These are phyloP conservation scores for Pichia sp. DNA, from an alignment of 1,139 yeast genomes.

Conservation along the genomic window DNA sequence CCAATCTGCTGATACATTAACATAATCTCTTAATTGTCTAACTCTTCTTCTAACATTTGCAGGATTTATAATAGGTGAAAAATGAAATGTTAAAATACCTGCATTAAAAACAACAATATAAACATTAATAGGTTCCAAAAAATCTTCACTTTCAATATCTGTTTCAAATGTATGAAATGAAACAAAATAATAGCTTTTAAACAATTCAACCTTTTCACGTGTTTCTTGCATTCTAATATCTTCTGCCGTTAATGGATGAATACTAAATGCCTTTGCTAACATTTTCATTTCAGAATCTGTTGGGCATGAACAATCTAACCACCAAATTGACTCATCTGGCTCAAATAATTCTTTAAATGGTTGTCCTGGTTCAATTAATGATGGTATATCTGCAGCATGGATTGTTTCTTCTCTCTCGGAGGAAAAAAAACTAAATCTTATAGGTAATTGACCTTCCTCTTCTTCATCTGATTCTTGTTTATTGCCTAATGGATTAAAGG, in stretches of 20 bases:
- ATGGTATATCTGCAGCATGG: slow-evolving; percentile 81
- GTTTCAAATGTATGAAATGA: slow-evolving; percentile 80
- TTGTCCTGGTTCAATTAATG: slow-evolving; percentile 60
- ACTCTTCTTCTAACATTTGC: slow-evolving; percentile 89
- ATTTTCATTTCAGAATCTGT: slow-evolving; percentile 33
- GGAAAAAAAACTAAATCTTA: slow-evolving; percentile 76
- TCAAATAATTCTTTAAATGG: slow-evolving; percentile 61
- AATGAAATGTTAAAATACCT: slow-evolving; percentile 82
- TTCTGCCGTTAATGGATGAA: slow-evolving; percentile 79
- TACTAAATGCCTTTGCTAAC: slow-evolving; percentile 54
- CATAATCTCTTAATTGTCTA: slow-evolving; percentile 82
- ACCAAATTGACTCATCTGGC: slow-evolving; percentile 59
- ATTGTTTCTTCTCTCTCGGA: slow-evolving; percentile 80
- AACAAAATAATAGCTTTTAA: slow-evolving; percentile 68
- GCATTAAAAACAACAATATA: slow-evolving; percentile 82
- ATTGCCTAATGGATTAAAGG: slow-evolving; percentile 13
- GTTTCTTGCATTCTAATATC: slow-evolving; percentile 82
- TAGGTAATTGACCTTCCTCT: slow-evolving; percentile 38
- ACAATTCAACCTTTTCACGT: slow-evolving; percentile 77
- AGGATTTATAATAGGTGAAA: slow-evolving; percentile 72
- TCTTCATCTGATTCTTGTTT: background rate
- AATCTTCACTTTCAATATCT: slow-evolving; percentile 71
- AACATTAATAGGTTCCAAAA: slow-evolving; percentile 79
- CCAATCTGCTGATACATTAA: slow-evolving; percentile 88
- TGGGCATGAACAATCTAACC: slow-evolving; percentile 54